A percentile compares a stretch with the other conserved stretches of the same genome.
Conservation (phyloP, 257 asterid species). For the Coffea eugenioides region DNA sequence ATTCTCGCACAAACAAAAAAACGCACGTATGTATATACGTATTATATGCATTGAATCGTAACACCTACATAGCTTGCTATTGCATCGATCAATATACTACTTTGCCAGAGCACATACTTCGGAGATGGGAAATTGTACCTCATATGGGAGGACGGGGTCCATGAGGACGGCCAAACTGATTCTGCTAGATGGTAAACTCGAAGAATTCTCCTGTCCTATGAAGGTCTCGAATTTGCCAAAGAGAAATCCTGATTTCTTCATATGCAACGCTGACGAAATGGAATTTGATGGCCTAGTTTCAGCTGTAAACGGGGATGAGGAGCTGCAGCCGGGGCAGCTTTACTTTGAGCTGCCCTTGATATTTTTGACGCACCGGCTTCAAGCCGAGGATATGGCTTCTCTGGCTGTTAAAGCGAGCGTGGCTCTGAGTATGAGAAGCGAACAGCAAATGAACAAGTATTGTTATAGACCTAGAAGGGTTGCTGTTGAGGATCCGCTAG, state of each 20-base stretch:
- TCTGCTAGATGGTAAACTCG: constrained; percentile 20
- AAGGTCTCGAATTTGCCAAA: constrained; percentile 19
- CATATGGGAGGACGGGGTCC: constrained; percentile 7
- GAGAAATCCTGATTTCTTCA: constrained; percentile 18
- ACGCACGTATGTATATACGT: too few relatives aligned
- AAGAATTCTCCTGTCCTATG: constrained; percentile 21
- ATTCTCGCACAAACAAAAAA: background rate
- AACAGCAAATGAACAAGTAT: background rate
- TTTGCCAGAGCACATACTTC: background rate
- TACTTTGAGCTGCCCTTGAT: constrained; percentile 34
- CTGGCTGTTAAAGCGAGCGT: constrained; percentile 39
- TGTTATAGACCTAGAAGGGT: background rate
- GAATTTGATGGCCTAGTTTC: constrained; percentile 23
- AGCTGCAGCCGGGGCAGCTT: constrained; percentile 32
- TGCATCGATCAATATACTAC: too few relatives aligned
- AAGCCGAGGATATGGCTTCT: constrained; percentile 34
- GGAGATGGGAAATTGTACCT: constrained; percentile 16
- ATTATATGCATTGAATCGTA: too few relatives aligned
- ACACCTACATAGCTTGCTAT: too few relatives aligned
- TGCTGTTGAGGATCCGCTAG: background rate
- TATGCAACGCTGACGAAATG: constrained; percentile 42
- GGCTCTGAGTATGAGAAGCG: background rate
- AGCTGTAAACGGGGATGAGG: constrained; percentile 22
- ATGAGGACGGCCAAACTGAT: constrained; percentile 25
- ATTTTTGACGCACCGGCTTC: constrained; percentile 21